These are phyloP conservation scores for Jacaranda mimosifolia DNA, from an alignment of 257 asterid genomes.

Conservation along the genomic window DNA sequence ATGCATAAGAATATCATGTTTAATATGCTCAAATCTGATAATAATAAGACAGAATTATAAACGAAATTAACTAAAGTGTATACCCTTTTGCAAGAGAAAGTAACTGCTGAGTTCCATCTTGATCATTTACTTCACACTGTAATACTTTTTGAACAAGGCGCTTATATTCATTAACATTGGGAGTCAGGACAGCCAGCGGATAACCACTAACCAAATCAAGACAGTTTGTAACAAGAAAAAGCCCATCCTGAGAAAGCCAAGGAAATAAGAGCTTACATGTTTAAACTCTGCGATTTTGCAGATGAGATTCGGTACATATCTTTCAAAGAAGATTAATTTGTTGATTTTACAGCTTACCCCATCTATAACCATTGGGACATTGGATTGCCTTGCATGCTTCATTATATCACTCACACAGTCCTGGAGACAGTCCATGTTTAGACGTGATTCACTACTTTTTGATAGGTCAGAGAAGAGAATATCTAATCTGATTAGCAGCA, in stretches of 20 bases:
- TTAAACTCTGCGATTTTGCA: slow-evolving; percentile 5
- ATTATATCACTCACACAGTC: slow-evolving; percentile 90
- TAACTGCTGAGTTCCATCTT: slow-evolving; percentile 75
- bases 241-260: slow-evolving; percentile 78
- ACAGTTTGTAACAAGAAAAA: slow-evolving; percentile 81
- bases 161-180: slow-evolving; percentile 91
- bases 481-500: slow-evolving; percentile 23
- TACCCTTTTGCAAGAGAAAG: slow-evolving; percentile 86
- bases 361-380: slow-evolving; percentile 91
- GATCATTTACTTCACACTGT: slow-evolving; percentile 72
- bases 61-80: neutral
- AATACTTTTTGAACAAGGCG: slow-evolving; percentile 86
- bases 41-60: slow-evolving; percentile 5
- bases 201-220: slow-evolving; percentile 82
- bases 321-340: slow-evolving; percentile 11
- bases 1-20: neutral
- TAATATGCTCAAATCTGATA: neutral
- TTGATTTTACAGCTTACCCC: slow-evolving; percentile 67
- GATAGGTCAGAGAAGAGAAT: slow-evolving; percentile 5
- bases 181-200: slow-evolving; percentile 95
- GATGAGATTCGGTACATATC: neutral
- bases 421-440: slow-evolving; percentile 50
- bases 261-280: slow-evolving; percentile 34
- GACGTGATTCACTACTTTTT: slow-evolving; percentile 2
- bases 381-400: slow-evolving; percentile 83